Conservation (phyloP, 163 green algal species). For the Chloromonas sp. region DNA sequence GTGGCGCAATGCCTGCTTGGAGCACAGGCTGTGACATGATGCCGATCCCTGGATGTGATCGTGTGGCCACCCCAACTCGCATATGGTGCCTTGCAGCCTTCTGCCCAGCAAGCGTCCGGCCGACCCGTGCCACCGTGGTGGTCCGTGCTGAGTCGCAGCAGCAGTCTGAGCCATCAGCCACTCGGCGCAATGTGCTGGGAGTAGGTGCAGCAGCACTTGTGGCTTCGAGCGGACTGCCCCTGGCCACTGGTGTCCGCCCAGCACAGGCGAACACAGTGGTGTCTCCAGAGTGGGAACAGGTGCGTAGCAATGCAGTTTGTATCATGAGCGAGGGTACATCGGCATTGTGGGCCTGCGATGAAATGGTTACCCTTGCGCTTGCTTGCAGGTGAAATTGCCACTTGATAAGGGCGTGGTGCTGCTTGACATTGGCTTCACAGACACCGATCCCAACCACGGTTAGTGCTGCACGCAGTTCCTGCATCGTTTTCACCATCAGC, state of each 20-base stretch:
- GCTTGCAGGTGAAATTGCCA: slow-evolving; percentile 70
- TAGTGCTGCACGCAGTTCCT: slow-evolving; percentile 1
- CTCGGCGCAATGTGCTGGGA: background rate
- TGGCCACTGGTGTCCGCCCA: background rate
- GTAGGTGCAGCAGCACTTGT: background rate
- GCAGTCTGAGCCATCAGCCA: background rate
- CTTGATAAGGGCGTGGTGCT: slow-evolving; percentile 87
- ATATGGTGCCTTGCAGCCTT: too few species aligned
- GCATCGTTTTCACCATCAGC: background rate
- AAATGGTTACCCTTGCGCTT: background rate
- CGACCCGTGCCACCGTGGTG: background rate
- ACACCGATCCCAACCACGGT: slow-evolving; percentile 82
- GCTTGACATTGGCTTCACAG: slow-evolving; percentile 90
- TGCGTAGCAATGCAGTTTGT: slow-evolving; percentile 13
- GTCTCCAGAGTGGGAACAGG: slow-evolving; percentile 52
- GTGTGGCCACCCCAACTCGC: too few species aligned
- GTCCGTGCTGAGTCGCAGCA: background rate
- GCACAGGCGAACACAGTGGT: slow-evolving; percentile 40
- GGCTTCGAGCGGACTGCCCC: background rate
- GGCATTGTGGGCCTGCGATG: background rate
- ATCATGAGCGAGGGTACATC: background rate
- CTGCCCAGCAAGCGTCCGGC: too few species aligned
- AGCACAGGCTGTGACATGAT: too few species aligned
- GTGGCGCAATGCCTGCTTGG: too few species aligned
- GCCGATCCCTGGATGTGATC: too few species aligned